These are phyloP conservation scores for Leccinum longicurvipes DNA, from an alignment of 768 basidiomycete genomes.

Conservation along the genomic window DNA sequence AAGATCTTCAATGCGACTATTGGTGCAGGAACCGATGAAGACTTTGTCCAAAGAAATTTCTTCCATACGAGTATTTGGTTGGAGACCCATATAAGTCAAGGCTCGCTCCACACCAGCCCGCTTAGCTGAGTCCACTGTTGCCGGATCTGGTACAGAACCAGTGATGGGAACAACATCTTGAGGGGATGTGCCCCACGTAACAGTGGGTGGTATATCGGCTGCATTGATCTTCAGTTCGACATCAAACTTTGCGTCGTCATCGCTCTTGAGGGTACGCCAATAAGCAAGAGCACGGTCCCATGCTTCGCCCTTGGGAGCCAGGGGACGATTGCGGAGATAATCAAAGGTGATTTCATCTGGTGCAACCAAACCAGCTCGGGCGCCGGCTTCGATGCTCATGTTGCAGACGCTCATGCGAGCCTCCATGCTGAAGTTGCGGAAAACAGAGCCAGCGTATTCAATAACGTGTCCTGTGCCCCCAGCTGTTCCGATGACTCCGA, in stretches of 20 bases:
- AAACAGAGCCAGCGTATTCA: conserved; percentile 88
- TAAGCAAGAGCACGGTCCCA: conserved; percentile 87
- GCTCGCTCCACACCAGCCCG: conserved; percentile 71
- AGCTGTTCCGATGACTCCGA: conserved; percentile 89
- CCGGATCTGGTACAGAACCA: conserved; percentile 76
- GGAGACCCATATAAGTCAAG: conserved; percentile 84
- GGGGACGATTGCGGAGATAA: conserved; percentile 77
- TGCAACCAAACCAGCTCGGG: conserved; percentile 89
- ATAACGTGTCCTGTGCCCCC: conserved; percentile 91
- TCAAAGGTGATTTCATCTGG: conserved; percentile 85
- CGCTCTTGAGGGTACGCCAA: conserved; percentile 77
- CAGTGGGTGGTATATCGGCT: conserved; percentile 83
- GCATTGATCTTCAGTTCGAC: conserved; percentile 76
- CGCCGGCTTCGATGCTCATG: conserved; percentile 94
- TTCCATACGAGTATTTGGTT: conserved; percentile 74
- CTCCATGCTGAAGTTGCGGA: conserved; percentile 84
- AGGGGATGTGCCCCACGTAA: conserved; percentile 92
- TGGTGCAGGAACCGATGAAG: conserved; percentile 94
- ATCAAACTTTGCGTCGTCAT: conserved; percentile 83
- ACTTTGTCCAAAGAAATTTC: conserved; percentile 82
- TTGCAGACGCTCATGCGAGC: conserved; percentile 90
- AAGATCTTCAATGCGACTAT: conserved; percentile 90
- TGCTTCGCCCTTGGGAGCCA: conserved; percentile 78
- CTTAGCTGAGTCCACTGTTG: conserved; percentile 60
- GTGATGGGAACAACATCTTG: conserved; percentile 85